Evolutionary conservation across 139 green algal genomes (phyloP).

Genomic region (Chlamydomonas eustigma): DNA sequence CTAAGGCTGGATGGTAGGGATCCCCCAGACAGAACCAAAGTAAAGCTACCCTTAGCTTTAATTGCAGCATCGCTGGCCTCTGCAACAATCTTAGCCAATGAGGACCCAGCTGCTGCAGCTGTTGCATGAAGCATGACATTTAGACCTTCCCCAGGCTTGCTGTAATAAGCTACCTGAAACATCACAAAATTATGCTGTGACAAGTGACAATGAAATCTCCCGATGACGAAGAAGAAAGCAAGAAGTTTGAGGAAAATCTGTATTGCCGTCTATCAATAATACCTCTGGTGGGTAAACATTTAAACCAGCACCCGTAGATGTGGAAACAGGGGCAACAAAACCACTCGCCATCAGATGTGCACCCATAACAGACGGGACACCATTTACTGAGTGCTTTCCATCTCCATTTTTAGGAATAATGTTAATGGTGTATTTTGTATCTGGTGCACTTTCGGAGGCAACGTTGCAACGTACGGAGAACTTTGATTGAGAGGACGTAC

Average conservation of each 20-base stretch:
- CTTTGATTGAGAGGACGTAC: too few species aligned
- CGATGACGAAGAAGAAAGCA: not conserved
- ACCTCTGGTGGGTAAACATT: conserved; percentile 38
- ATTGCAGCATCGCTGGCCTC: conserved; percentile 59
- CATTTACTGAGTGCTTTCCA: conserved; percentile 50
- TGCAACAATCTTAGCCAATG: conserved; percentile 41
- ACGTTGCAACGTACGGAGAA: not conserved
- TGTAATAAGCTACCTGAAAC: conserved; percentile 7
- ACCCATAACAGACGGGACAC: conserved; percentile 85
- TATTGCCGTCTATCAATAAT: too few species aligned
- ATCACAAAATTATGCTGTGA: not conserved
- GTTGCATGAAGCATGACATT: conserved; percentile 5
- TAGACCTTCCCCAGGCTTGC: not conserved
- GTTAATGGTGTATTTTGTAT: conserved; percentile 42
- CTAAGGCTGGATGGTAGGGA: conserved; percentile 61
- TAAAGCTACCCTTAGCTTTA: conserved; percentile 69
- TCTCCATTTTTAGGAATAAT: conserved; percentile 50
- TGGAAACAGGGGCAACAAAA: conserved; percentile 59
- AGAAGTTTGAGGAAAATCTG: conserved; percentile 4
- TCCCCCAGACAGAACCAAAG: conserved; percentile 76
- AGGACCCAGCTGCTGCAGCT: not conserved
- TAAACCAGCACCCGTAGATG: conserved; percentile 58
- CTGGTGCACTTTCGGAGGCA: too few species aligned
- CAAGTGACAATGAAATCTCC: not conserved
- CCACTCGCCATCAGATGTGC: conserved; percentile 82